These are phyloP conservation scores for Pseudopithomyces maydicus DNA, from an alignment of 2,329 filamentous ascomycete genomes.

Conservation along the genomic window DNA sequence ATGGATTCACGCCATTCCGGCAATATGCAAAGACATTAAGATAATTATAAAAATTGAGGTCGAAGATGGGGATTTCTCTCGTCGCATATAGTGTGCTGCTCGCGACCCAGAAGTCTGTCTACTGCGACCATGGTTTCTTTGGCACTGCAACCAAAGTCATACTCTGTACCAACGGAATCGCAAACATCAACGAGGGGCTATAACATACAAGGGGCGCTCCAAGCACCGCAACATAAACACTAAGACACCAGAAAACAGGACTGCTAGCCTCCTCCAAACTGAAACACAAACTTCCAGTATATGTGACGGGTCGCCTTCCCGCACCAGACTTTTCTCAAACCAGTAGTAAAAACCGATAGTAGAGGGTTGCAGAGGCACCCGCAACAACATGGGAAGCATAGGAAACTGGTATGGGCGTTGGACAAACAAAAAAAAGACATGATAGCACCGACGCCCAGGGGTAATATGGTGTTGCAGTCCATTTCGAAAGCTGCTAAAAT, in stretches of 20 bases:
- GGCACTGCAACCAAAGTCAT: background rate
- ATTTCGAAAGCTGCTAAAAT: conserved; percentile 16
- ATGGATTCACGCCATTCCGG: no score
- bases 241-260: background rate
- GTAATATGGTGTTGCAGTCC: conserved; percentile 20
- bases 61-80: no score
- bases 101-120: background rate
- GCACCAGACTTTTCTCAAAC: conserved; percentile 18
- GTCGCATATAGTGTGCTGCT: no score
- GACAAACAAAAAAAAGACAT: conserved; percentile 6
- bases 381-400: conserved; percentile 7
- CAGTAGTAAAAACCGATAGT: conserved; percentile 9
- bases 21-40: no score
- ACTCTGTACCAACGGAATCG: background rate
- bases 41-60: no score
- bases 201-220: conserved; percentile 20
- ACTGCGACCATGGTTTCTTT: background rate
- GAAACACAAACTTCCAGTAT: background rate
- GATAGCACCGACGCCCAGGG: conserved; percentile 19
- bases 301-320: background rate
- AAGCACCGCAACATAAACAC: conserved; percentile 4
- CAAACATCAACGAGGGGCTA: conserved; percentile 24
- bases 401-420: conserved; percentile 20
- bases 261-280: background rate
- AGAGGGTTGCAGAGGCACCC: conserved; percentile 6